phyloP scores from a whole-genome alignment of 306 rosid species.

The Nissolia schottii region DNA sequence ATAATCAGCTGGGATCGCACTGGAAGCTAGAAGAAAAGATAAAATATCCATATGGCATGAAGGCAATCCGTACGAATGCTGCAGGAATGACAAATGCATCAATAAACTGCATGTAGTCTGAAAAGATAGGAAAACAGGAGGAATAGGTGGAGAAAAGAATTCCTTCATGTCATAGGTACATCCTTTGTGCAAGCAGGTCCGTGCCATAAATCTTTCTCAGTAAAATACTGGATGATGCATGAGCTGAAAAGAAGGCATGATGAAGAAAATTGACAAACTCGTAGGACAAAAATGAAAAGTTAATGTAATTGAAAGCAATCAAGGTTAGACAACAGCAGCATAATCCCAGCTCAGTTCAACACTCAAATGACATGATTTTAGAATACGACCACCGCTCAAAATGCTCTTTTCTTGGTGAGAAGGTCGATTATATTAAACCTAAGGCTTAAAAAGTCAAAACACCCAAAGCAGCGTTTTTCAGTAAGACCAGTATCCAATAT shows the following conservation, averaged over 20 bases:
- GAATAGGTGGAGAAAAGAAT: no score
- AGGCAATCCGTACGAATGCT: no score
- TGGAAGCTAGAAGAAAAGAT: no score
- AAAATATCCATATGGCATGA: no score
- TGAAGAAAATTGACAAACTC: background rate
- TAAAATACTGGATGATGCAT: background rate
- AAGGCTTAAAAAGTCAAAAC: background rate
- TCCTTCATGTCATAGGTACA: no score
- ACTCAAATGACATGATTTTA: background rate
- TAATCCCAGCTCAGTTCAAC: background rate
- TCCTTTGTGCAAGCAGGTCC: no score
- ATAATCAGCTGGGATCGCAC: no score
- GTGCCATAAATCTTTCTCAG: no score
- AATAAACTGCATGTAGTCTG: no score
- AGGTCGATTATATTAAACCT: background rate
- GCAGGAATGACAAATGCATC: no score
- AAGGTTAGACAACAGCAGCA: background rate
- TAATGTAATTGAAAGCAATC: background rate
- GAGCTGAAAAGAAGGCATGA: background rate
- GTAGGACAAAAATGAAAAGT: background rate
- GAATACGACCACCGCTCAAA: background rate
- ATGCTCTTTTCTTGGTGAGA: background rate
- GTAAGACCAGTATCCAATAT: background rate
- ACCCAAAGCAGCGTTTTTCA: background rate
- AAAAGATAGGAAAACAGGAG: no score